A percentile compares a stretch with the other conserved stretches of the same genome.
phyloP scores from a whole-genome alignment of 2,329 filamentous ascomycete genomes.

The Pseudogymnoascus sp. region DNA sequence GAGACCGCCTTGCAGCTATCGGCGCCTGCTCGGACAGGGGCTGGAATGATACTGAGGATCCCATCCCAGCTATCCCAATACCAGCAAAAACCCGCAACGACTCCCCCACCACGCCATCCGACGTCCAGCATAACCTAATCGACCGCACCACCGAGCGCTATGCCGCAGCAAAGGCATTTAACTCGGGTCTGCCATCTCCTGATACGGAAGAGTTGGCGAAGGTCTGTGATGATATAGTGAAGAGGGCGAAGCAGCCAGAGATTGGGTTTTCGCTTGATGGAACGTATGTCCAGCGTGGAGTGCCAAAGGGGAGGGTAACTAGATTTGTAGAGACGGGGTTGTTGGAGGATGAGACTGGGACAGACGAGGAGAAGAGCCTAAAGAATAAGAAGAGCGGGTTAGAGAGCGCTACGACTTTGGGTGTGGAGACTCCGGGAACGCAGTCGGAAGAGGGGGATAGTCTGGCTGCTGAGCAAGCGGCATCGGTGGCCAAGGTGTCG shows the following conservation, averaged over 20 bases:
- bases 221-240: background rate
- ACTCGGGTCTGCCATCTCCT: background rate
- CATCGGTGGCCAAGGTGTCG: background rate
- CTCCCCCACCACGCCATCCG: background rate
- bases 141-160: background rate
- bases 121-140: background rate
- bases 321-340: background rate
- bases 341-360: background rate
- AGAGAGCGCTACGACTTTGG: background rate
- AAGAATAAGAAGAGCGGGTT: too few species aligned
- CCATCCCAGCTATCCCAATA: background rate
- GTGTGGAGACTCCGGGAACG: background rate
- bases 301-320: background rate
- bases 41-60: background rate
- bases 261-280: background rate
- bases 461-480: background rate
- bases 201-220: background rate
- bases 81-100: background rate
- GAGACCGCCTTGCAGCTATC: background rate
- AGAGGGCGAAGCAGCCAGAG: background rate
- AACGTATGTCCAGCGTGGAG: background rate
- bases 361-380: background rate
- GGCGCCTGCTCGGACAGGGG: background rate
- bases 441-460: background rate
- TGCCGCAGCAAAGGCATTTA: background rate